Base-by-base conservation (phyloP, 1,139 yeast species). In the Protomyces gravidus region DNA sequence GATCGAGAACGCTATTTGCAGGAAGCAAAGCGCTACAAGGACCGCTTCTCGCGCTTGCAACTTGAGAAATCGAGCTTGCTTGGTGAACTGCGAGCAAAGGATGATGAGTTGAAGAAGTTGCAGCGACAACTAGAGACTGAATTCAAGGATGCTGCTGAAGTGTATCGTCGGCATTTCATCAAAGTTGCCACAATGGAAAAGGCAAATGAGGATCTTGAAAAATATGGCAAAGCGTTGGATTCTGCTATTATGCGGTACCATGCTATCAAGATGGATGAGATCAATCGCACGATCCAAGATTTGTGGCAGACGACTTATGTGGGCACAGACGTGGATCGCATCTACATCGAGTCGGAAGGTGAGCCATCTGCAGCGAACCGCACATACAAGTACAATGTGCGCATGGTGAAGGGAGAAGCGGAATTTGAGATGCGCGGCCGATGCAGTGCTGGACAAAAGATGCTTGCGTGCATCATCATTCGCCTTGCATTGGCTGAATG, bases 391-490 rank as follows among this genome's bases (percentile, higher is more conserved):
- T 92, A 92, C 70, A 78, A 97, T 45, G 97, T 94, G 23, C 96
- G 92, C 17, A 94, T 94, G 98, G 83, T 84, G 63, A 94, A 94
- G 69, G 89, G 87, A 67, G 94, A 87, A 59, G 86, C 84, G 1
- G 98, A 92, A 70, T 75, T 94, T 50, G 99, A 94, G 69, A 94
- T 94, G 99, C 80, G 98, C 65, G 99, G 98, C 0, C 76, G 98
- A 61, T 94, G 99, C 71, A 89, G 97, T 1, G 98, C 98, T 0
- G 99, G 99, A 0, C 99, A 94, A 71, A 89, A 89, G 69, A 97
- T 94, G 1, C 75, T 94, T 60, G 96, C 98, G 0, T 85, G 95
- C 60, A 89, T 94, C 58, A 83, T 94, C 40, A 90, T 94, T 59
- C 78, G 99, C 60, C 75, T 94, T 62, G 97, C 97, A 0, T 75